phyloP scores from a whole-genome alignment of 805 yeast genomes.

The Saccharomycopsis sp. region DNA sequence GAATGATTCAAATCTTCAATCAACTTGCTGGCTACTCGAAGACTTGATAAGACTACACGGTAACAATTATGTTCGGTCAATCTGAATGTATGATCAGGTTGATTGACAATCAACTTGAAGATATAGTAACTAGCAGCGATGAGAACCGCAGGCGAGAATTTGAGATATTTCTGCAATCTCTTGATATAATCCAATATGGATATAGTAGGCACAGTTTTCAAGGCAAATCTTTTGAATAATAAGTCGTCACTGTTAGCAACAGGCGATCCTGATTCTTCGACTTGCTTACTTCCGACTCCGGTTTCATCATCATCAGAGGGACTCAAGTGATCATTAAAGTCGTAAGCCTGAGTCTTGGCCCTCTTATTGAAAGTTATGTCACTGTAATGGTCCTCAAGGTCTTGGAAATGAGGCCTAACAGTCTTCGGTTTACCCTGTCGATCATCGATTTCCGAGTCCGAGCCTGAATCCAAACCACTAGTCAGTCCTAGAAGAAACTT shows the following conservation, averaged over 20 bases:
- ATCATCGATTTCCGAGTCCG: background rate
- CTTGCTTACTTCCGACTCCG: background rate
- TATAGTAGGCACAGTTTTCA: constrained; percentile 24
- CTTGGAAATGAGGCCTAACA: background rate
- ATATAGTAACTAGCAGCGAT: constrained; percentile 26
- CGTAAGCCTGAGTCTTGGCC: background rate
- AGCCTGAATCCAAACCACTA: background rate
- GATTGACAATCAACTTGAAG: constrained; percentile 22
- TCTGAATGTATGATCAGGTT: constrained; percentile 26
- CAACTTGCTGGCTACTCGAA: constrained; percentile 41
- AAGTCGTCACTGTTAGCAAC: constrained; percentile 5
- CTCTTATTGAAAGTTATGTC: background rate
- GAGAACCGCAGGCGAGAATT: constrained; percentile 27
- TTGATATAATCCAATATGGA: constrained; percentile 25
- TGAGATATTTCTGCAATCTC: constrained; percentile 27
- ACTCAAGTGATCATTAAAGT: background rate
- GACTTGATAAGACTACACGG: constrained; percentile 38
- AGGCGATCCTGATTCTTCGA: background rate
- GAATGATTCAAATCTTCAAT: constrained; percentile 41
- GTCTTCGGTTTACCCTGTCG: background rate
- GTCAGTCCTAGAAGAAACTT: background rate
- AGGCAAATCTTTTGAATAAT: constrained; percentile 24
- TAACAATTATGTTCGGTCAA: constrained; percentile 37
- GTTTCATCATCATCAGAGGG: background rate
- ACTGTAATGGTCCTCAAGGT: background rate